Conservation (phyloP, 805 yeast genomes). For the Metschnikowia kofuensis region DNA sequence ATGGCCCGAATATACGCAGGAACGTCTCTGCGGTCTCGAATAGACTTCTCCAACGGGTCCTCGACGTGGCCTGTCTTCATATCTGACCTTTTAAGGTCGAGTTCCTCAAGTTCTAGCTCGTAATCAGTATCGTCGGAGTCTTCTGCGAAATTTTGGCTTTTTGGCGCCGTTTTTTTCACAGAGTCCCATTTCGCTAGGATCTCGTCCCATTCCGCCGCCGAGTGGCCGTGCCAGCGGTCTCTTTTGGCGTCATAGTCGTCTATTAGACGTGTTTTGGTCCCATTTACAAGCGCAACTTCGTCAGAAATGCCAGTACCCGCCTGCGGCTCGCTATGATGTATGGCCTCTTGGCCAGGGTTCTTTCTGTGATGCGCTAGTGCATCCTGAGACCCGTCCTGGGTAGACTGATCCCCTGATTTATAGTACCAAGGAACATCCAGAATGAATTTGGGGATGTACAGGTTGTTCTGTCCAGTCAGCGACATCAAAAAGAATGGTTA, state of each 20-base stretch:
- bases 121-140: slow-evolving; percentile 40
- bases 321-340: slow-evolving; percentile 50
- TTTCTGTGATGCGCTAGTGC: slow-evolving; percentile 58
- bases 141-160: slow-evolving; percentile 3
- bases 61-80: slow-evolving; percentile 24
- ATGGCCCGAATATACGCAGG: slow-evolving; percentile 62
- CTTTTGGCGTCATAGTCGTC: slow-evolving; percentile 66
- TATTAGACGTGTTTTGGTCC: slow-evolving; percentile 20
- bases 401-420: slow-evolving; percentile 4
- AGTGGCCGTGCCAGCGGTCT: slow-evolving; percentile 82
- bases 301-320: slow-evolving; percentile 59
- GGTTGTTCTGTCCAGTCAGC: slow-evolving; percentile 7
- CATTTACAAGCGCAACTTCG: slow-evolving; percentile 19
- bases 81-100: slow-evolving; percentile 28
- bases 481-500: background rate
- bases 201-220: slow-evolving; percentile 57
- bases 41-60: slow-evolving; percentile 40
- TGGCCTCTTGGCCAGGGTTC: slow-evolving; percentile 32
- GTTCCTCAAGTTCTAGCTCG: slow-evolving; percentile 38
- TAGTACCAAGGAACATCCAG: slow-evolving; percentile 41
- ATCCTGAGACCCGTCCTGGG: slow-evolving; percentile 27
- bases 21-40: slow-evolving; percentile 70
- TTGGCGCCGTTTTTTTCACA: slow-evolving; percentile 15
- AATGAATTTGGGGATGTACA: slow-evolving; percentile 41
- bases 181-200: slow-evolving; percentile 47